phyloP scores from a whole-genome alignment of 768 basidiomycete species.

The Rhizopogon salebrosus region DNA sequence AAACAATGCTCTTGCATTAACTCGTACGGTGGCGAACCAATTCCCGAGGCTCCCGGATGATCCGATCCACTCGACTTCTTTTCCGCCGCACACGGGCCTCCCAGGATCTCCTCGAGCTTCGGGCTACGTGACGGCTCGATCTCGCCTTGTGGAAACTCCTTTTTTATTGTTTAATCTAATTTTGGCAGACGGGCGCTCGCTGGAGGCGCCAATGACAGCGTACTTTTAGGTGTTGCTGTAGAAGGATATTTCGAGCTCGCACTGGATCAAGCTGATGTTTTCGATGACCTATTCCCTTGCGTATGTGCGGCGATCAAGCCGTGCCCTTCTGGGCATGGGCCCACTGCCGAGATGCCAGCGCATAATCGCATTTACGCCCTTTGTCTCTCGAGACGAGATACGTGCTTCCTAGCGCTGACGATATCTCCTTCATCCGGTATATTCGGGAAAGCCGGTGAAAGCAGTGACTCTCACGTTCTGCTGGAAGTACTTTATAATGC shows the following conservation, averaged over 20 bases:
- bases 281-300: not conserved
- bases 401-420: conserved; percentile 8
- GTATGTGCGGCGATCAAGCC: not conserved
- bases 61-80: too few relatives aligned
- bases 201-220: not conserved
- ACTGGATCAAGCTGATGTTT: not conserved
- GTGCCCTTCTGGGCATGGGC: not conserved
- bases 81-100: not conserved
- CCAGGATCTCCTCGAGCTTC: not conserved
- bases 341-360: not conserved
- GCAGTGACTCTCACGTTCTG: conserved; percentile 17
- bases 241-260: not conserved
- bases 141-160: not conserved
- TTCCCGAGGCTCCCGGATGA: not conserved
- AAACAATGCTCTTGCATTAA: not conserved
- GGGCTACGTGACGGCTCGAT: not conserved
- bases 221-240: not conserved
- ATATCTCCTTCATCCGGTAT: conserved; percentile 16
- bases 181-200: not conserved
- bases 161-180: not conserved
- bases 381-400: not conserved
- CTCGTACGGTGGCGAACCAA: not conserved
- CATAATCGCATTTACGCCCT: not conserved
- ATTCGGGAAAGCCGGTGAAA: conserved; percentile 17
- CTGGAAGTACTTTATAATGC: conserved; percentile 19